phyloP scores from a whole-genome alignment of 208 protist genomes.

The Angomonas ambiguus region DNA sequence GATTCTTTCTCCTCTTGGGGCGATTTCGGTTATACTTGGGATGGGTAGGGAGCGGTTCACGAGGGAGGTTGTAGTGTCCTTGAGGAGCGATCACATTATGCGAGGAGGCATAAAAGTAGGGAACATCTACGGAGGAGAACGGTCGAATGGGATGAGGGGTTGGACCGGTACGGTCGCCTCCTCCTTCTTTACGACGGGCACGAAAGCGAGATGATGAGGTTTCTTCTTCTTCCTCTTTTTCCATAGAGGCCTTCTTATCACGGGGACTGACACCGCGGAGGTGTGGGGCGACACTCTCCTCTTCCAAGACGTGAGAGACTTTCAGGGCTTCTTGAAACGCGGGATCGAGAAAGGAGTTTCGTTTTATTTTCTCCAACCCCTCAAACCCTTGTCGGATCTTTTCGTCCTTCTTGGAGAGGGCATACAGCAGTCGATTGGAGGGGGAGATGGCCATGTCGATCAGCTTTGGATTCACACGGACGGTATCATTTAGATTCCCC shows the following conservation, averaged over 20 bases:
- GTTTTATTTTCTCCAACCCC: constrained; percentile 68
- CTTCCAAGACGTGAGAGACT: constrained; percentile 48
- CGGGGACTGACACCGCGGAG: constrained; percentile 15
- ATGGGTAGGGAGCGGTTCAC: too few species aligned
- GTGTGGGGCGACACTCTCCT: constrained; percentile 29
- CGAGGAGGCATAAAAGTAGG: constrained; percentile 61
- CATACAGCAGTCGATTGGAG: constrained; percentile 64
- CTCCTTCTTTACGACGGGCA: constrained; percentile 14
- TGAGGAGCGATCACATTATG: constrained; percentile 61
- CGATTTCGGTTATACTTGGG: too few species aligned
- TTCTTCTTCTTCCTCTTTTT: too few species aligned
- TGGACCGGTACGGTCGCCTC: too few species aligned
- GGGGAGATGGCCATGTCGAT: constrained; percentile 61
- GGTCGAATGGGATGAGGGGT: constrained; percentile 25
- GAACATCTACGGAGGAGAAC: constrained; percentile 53
- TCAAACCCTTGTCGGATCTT: constrained; percentile 39
- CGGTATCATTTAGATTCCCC: neutral
- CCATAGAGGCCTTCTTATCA: too few species aligned
- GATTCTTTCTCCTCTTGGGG: constrained; percentile 2
- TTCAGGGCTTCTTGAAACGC: constrained; percentile 69
- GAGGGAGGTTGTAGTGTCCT: constrained; percentile 65
- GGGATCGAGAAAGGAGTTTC: constrained; percentile 56
- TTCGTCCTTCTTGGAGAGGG: constrained; percentile 37
- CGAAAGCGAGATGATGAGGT: neutral
- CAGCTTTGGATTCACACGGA: constrained; percentile 16